Conservation (phyloP, 1,139 yeast genomes). For the Yamadazyma sp. region DNA sequence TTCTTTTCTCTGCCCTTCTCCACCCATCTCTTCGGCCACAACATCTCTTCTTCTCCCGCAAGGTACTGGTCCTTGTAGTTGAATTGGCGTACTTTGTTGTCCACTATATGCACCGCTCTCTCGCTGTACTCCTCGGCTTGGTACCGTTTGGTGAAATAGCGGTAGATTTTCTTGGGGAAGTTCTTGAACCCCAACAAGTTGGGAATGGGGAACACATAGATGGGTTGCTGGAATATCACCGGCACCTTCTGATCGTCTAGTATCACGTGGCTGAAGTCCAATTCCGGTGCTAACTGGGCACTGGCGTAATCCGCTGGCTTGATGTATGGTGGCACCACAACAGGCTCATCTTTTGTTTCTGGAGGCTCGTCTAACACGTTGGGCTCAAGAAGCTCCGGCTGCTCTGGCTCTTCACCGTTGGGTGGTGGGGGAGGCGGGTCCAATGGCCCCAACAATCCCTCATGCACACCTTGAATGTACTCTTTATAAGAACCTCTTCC, state of each 20-base stretch:
- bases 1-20: slow-evolving; percentile 64
- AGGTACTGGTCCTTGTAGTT: slow-evolving; percentile 52
- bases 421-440: slow-evolving; percentile 51
- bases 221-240: slow-evolving; percentile 69
- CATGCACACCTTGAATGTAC: slow-evolving; percentile 86
- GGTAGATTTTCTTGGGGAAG: slow-evolving; percentile 72
- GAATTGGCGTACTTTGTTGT: slow-evolving; percentile 57
- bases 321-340: slow-evolving; percentile 51
- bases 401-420: slow-evolving; percentile 15
- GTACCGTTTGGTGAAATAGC: slow-evolving; percentile 73
- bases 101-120: slow-evolving; percentile 59
- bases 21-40: slow-evolving; percentile 92
- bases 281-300: slow-evolving; percentile 63
- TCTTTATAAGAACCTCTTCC: slow-evolving; percentile 98
- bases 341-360: not conserved
- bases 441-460: slow-evolving; percentile 91
- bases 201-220: slow-evolving; percentile 71
- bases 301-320: slow-evolving; percentile 52
- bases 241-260: slow-evolving; percentile 47
- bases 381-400: not conserved
- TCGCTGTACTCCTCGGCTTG: slow-evolving; percentile 73
- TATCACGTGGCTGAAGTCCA: slow-evolving; percentile 29
- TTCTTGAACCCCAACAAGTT: slow-evolving; percentile 76
- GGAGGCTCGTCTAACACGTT: not conserved
- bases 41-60: slow-evolving; percentile 71